Evolutionary conservation across 2,329 filamentous ascomycete species (phyloP).

Genomic region (Dothidotthia symphoricarpi): DNA sequence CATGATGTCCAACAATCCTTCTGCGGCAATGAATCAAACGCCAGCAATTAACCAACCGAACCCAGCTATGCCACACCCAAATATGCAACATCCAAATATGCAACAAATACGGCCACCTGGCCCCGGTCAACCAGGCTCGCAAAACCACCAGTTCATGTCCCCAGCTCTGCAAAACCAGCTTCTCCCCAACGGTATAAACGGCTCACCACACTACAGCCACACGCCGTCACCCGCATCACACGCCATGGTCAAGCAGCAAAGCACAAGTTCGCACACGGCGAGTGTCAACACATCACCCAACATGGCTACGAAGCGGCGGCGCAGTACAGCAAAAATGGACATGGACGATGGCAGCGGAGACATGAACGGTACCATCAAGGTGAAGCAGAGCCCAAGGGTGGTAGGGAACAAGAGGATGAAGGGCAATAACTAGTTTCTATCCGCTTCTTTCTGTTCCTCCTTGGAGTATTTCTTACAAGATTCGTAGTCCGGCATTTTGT

Average conservation of each 20-base stretch:
- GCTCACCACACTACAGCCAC: constrained; percentile 49
- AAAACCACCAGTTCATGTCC: constrained; percentile 53
- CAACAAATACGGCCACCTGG: constrained; percentile 17
- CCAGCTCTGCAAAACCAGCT: constrained; percentile 57
- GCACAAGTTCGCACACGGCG: constrained; percentile 53
- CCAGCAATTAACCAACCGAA: constrained; percentile 22
- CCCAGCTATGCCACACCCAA: constrained; percentile 29
- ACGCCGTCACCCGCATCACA: constrained; percentile 49
- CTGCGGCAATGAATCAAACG: constrained; percentile 19
- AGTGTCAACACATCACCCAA: constrained; percentile 65
- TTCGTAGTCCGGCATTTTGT: not conserved
- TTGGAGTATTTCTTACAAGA: constrained; percentile 6
- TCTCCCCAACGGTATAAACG: constrained; percentile 52
- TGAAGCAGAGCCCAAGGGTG: constrained; percentile 52
- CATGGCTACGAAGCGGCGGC: constrained; percentile 58
- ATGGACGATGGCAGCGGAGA: constrained; percentile 50
- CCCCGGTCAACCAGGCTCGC: constrained; percentile 25
- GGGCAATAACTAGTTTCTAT: constrained; percentile 18
- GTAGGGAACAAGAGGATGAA: constrained; percentile 42
- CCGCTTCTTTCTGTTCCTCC: constrained; percentile 2
- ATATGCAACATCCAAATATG: constrained; percentile 7
- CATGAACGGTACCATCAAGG: constrained; percentile 43
- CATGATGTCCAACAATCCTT: constrained; percentile 40
- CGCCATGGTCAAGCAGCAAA: constrained; percentile 58
- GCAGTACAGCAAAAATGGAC: constrained; percentile 61